Evolutionary conservation across 805 yeast genomes (phyloP).

Genomic region (Teunomyces pallodes): DNA sequence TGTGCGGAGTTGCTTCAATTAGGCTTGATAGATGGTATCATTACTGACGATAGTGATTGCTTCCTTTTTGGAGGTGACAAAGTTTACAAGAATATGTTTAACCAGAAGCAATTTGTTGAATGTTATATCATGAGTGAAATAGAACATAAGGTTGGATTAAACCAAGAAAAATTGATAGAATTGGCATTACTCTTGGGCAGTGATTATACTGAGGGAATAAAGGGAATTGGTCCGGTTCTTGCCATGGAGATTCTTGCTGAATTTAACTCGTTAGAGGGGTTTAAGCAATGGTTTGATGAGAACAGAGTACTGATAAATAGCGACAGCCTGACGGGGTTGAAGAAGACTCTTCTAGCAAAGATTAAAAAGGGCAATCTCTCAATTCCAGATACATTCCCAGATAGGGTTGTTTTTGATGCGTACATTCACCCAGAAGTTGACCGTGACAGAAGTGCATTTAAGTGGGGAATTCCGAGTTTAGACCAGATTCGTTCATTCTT

Average conservation of each 20-base stretch:
- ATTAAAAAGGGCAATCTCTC: conserved; percentile 52
- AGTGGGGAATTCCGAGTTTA: conserved; percentile 88
- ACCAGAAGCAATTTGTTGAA: conserved; percentile 89
- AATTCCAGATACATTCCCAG: conserved; percentile 69
- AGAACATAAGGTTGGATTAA: conserved; percentile 61
- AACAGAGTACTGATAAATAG: conserved; percentile 39
- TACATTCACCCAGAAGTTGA: conserved; percentile 83
- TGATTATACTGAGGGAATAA: conserved; percentile 91
- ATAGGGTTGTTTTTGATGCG: conserved; percentile 64
- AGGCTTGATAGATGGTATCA: conserved; percentile 85
- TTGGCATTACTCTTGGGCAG: conserved; percentile 86
- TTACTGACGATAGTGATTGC: conserved; percentile 97
- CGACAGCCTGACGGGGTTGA: conserved; percentile 44
- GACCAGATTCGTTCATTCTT: conserved; percentile 74
- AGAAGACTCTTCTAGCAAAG: conserved; percentile 56
- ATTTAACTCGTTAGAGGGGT: conserved; percentile 48
- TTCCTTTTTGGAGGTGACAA: conserved; percentile 86
- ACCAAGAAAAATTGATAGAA: conserved; percentile 64
- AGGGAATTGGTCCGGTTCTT: conserved; percentile 91
- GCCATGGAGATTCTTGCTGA: conserved; percentile 90
- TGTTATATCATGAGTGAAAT: conserved; percentile 65
- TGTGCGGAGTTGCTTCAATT: conserved; percentile 78
- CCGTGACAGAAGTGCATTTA: conserved; percentile 68
- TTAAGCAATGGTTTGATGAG: conserved; percentile 59
- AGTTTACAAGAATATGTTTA: conserved; percentile 90